These are phyloP conservation scores for Epichloe typhina DNA, from an alignment of 2,329 filamentous ascomycete species.

Conservation along the genomic window DNA sequence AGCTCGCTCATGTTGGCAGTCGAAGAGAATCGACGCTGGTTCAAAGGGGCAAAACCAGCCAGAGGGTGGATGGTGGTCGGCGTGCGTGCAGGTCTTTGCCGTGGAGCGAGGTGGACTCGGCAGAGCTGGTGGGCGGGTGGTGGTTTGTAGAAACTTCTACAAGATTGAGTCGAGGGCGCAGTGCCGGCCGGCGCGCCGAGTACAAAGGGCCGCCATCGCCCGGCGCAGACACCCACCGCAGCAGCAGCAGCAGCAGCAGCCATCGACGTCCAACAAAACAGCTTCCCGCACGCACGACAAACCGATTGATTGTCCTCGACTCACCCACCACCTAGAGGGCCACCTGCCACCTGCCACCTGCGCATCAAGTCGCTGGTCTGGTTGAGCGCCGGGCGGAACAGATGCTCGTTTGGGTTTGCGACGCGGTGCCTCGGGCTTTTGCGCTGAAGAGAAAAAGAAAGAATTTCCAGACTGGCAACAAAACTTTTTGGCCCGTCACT, in stretches of 20 bases:
- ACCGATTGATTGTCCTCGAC: neutral
- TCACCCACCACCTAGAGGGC: neutral
- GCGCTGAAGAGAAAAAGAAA: neutral
- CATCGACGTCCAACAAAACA: neutral
- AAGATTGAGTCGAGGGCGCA: conserved; percentile 26
- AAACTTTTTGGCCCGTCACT: too few species aligned
- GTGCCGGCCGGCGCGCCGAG: conserved; percentile 5
- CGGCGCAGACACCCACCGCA: conserved; percentile 1
- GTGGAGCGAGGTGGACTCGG: conserved; percentile 1
- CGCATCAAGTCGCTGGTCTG: neutral
- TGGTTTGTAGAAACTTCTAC: conserved; percentile 29
- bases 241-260: neutral
- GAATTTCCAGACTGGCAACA: too few species aligned
- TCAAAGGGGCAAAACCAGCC: neutral
- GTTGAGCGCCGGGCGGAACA: neutral
- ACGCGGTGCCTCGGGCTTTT: neutral
- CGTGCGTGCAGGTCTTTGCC: neutral
- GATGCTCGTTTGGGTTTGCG: neutral
- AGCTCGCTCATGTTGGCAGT: conserved; percentile 45
- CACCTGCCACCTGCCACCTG: neutral
- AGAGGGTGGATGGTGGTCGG: neutral
- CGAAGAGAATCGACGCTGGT: conserved; percentile 18
- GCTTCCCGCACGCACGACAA: neutral
- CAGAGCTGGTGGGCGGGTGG: conserved; percentile 4
- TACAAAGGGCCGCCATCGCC: conserved; percentile 20